Base-by-base conservation (phyloP, 2,329 filamentous ascomycete species). In the Ophiostoma tasmaniense region DNA sequence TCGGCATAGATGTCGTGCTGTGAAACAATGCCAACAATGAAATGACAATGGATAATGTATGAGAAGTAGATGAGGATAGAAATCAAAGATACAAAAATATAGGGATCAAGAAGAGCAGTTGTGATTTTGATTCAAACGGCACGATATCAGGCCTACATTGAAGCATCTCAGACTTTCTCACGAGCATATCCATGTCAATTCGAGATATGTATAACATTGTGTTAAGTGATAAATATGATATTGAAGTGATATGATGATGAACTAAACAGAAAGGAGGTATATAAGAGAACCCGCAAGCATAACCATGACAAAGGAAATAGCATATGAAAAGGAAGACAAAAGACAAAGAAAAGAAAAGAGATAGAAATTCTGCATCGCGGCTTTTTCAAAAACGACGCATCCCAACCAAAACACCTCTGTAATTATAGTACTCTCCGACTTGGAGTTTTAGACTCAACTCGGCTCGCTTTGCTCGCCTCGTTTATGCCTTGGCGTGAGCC, bases 401-500 rank as follows among this genome's bases (percentile, higher is more conserved):
- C 30, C 28, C 59, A 20, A 37, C 11, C 50, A 28, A 55, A 55
- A 55, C 22, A 25, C n/a, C 45, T n/a, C 20, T 28, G 10, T 39
- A 39, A 39, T 39, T 39, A 39, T 10, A 39, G 8, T 39, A 14
- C 50, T 25, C 50, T 33, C 30, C 3, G 30, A 33, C 30, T 33
- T 33, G 30, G 30, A 33, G 3, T 33, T 3, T 6, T 33, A 2
- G 37, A 39, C 37, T 39, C 37, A 14, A 13, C 13, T 39, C 10
- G 10, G 13, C 37, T 14, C 10, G 11, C 37, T 39, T 39, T 13
- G 13, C 3, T 33, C 33, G 10, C 37, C n/a, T n/a, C 37, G 37
- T 17, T 67, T 71, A 67, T 35, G 66, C 61, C 33, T 37, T 37
- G 20, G 69, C 68, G 35, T 71, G 69, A 0, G 70, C 52, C 66